Evolutionary conservation across 2,329 filamentous ascomycete genomes (phyloP).

Genomic region (Xylogone sp.): DNA sequence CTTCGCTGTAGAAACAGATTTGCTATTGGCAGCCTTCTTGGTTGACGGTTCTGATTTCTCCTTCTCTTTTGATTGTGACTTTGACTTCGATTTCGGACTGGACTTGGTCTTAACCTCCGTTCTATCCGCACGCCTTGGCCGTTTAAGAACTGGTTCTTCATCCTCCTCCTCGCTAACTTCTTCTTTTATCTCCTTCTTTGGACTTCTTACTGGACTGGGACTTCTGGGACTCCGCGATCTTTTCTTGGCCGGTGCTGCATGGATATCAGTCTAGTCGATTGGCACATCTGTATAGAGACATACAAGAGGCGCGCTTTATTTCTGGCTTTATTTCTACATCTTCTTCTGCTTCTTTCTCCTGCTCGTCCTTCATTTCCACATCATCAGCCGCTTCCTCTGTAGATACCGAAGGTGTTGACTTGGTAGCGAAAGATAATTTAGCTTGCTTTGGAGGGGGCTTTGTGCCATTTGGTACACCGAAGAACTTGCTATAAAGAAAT

Average conservation of each 20-base stretch:
- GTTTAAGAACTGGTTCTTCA: conserved; percentile 58
- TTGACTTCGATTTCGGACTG: conserved; percentile 9
- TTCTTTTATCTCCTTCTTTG: conserved; percentile 22
- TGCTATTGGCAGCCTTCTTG: conserved; percentile 5
- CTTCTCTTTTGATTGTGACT: too few relatives aligned
- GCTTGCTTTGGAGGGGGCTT: conserved; percentile 68
- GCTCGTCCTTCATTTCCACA: conserved; percentile 22
- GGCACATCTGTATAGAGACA: neutral
- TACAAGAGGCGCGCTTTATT: too few relatives aligned
- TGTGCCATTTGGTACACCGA: conserved; percentile 61
- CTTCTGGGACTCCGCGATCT: conserved; percentile 23
- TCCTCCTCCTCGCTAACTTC: conserved; percentile 44
- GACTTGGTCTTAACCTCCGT: conserved; percentile 25
- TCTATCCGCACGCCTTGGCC: conserved; percentile 36
- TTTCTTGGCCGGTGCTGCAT: conserved; percentile 16
- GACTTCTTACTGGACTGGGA: conserved; percentile 14
- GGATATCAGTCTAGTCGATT: conserved; percentile 6
- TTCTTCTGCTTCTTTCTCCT: conserved; percentile 25
- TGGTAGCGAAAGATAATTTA: conserved; percentile 71
- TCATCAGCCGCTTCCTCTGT: conserved; percentile 21
- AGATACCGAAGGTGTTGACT: conserved; percentile 31
- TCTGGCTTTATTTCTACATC: conserved; percentile 15
- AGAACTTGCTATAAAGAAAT: conserved; percentile 69
- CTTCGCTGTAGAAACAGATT: conserved; percentile 12
- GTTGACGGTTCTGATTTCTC: neutral